phyloP scores from a whole-genome alignment of 192 early-diverging fungal species.

The Gorgonomyces haynaldii region DNA sequence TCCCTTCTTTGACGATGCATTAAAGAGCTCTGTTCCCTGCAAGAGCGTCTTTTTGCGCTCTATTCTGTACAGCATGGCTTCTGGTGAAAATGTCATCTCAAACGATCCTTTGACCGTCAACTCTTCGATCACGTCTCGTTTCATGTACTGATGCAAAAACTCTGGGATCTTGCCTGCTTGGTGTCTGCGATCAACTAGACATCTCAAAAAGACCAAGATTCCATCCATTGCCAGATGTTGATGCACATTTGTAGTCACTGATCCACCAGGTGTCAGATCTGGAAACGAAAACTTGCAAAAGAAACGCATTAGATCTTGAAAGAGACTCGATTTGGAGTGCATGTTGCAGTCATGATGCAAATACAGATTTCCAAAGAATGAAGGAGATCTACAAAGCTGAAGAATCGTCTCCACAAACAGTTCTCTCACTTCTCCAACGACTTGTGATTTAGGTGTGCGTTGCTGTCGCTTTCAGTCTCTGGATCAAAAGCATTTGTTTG shows the following conservation, averaged over 20 bases:
- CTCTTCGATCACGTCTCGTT: slow-evolving; percentile 73
- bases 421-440: slow-evolving; percentile 70
- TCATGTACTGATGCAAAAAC: slow-evolving; percentile 97
- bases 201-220: slow-evolving; percentile 54
- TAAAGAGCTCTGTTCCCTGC: slow-evolving; percentile 71
- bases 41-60: slow-evolving; percentile 67
- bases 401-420: slow-evolving; percentile 69
- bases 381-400: slow-evolving; percentile 60
- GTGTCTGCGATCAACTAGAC: slow-evolving; percentile 51
- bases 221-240: slow-evolving; percentile 66
- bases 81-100: slow-evolving; percentile 12
- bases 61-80: slow-evolving; percentile 35
- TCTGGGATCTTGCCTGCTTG: slow-evolving; percentile 73
- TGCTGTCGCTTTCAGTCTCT: not conserved
- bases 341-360: slow-evolving; percentile 88
- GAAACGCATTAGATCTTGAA: slow-evolving; percentile 72
- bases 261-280: slow-evolving; percentile 53
- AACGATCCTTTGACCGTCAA: slow-evolving; percentile 2
- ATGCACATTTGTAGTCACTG: slow-evolving; percentile 28
- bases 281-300: slow-evolving; percentile 63
- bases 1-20: slow-evolving; percentile 75
- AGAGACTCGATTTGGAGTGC: slow-evolving; percentile 64
- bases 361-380: slow-evolving; percentile 80
- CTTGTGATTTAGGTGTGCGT: slow-evolving; percentile 8
- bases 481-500: not conserved